Base-by-base conservation (phyloP, 75 land plant species). In the Pinus taeda region DNA sequence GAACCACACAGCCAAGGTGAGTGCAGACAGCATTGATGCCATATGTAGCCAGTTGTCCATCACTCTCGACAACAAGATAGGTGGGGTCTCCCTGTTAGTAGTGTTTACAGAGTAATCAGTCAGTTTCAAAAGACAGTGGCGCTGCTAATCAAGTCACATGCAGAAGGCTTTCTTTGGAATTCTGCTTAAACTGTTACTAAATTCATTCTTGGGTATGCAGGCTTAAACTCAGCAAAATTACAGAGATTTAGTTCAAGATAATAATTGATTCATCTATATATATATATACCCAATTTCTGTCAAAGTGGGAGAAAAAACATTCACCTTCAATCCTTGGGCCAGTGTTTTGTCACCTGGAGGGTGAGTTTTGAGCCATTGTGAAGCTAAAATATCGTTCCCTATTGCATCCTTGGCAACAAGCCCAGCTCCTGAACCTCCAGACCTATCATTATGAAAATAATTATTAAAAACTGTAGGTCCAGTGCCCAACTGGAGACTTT, bases 21-120 rank as follows among this genome's bases (percentile, higher is more conserved):
- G 98, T 95, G 88, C 99, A 97, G 15, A 97, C 98, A 6, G 93
- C 99, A 72, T 97, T 97, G 29, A 97, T 83, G 3, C 96, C 99
- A 78, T 85, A 97, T 6, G 96, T 81, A 77, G 99, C 99, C 59
- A 97, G 90, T 42, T 88, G 88, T 59, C 87, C 85, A 78, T 95
- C 96, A 24, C 79, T 88, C 85, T 97, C 99, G 74, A 97, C 93
- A n/a, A 97, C 94, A 67, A 97, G 88, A 84, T 97, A 95, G 12
- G 98, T 95, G 2, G 99, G 99, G 61, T 97, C 99, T 60, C 99
- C 99, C 99, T 97, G 82, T 58, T 83, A 53, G 74, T 15, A 4
- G 62, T 9, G 55, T 49, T 49, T 49, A 49, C 55, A 9, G 9
- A 49, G 12, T 8, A 8, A 49, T 49, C 55, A 49, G 12, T 49